Evolutionary conservation across 495 filamentous ascomycete species (phyloP).

Genomic region (Sporormia fimetaria): DNA sequence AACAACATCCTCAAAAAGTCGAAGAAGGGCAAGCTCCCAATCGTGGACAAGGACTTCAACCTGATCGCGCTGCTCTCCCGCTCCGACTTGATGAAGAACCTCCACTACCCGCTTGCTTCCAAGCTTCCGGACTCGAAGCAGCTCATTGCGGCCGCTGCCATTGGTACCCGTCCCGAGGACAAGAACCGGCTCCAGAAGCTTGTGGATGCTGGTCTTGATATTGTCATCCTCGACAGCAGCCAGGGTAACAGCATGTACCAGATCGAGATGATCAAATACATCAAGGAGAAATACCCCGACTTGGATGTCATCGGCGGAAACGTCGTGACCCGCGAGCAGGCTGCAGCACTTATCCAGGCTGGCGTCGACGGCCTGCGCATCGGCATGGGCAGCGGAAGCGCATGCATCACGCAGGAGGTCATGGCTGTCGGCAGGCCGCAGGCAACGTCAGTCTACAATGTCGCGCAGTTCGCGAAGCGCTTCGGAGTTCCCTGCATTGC

Average conservation of each 20-base stretch:
- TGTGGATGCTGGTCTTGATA: slow-evolving; percentile 88
- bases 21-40: slow-evolving; percentile 98
- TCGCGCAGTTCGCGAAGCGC: slow-evolving; percentile 72
- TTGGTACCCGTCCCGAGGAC: slow-evolving; percentile 88
- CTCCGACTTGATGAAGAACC: slow-evolving; percentile 97
- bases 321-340: slow-evolving; percentile 93
- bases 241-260: slow-evolving; percentile 97
- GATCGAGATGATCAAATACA: slow-evolving; percentile 90
- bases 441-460: slow-evolving; percentile 80
- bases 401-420: slow-evolving; percentile 98
- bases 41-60: slow-evolving; percentile 77
- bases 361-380: slow-evolving; percentile 95
- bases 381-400: slow-evolving; percentile 95
- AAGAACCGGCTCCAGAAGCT: slow-evolving; percentile 76
- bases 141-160: slow-evolving; percentile 86
- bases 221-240: slow-evolving; percentile 88
- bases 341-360: slow-evolving; percentile 80
- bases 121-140: slow-evolving; percentile 97
- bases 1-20: slow-evolving; percentile 88
- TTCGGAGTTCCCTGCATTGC: slow-evolving; percentile 98
- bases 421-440: slow-evolving; percentile 98
- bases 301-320: slow-evolving; percentile 97
- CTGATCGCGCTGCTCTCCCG: slow-evolving; percentile 90
- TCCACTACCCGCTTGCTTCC: slow-evolving; percentile 91
- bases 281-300: slow-evolving; percentile 73